A percentile compares a stretch with the other conserved stretches of the same genome.
Conservation (phyloP, 345 rosid species). For the Capsella bursapastoris region DNA sequence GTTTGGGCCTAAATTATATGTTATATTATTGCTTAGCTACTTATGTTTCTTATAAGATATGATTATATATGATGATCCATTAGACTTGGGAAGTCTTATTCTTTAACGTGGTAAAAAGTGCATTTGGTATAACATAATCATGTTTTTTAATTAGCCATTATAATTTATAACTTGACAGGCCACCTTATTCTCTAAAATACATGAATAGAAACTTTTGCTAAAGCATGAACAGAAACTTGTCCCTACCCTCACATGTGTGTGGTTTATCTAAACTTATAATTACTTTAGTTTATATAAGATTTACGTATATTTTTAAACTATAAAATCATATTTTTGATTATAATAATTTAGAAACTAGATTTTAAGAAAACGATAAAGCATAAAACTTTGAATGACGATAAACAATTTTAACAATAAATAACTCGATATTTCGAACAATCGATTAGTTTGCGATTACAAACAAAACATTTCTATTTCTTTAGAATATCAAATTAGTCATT, state of each 20-base stretch:
- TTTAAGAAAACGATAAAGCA: too few species aligned
- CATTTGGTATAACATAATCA: conserved; percentile 13
- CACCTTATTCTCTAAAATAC: background rate
- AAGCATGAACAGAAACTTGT: background rate
- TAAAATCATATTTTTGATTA: too few species aligned
- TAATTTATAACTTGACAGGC: background rate
- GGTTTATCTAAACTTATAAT: background rate
- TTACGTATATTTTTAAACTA: background rate
- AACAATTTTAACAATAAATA: too few species aligned
- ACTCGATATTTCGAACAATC: too few species aligned
- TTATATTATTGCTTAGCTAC: conserved; percentile 25
- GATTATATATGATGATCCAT: background rate
- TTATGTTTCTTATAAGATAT: background rate
- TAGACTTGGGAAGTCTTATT: background rate
- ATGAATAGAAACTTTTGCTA: background rate
- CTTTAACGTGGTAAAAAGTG: conserved; percentile 4
- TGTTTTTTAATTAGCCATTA: background rate
- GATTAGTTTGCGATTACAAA: too few species aligned
- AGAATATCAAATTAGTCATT: too few species aligned
- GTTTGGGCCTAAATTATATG: conserved; percentile 7
- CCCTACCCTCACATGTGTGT: background rate
- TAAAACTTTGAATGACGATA: too few species aligned
- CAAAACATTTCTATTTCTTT: too few species aligned
- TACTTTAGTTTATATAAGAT: background rate
- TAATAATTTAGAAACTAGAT: too few species aligned